A percentile compares a stretch with the other conserved stretches of the same genome.
Conservation (phyloP, 345 rosid genomes). For the Isatis tinctoria region DNA sequence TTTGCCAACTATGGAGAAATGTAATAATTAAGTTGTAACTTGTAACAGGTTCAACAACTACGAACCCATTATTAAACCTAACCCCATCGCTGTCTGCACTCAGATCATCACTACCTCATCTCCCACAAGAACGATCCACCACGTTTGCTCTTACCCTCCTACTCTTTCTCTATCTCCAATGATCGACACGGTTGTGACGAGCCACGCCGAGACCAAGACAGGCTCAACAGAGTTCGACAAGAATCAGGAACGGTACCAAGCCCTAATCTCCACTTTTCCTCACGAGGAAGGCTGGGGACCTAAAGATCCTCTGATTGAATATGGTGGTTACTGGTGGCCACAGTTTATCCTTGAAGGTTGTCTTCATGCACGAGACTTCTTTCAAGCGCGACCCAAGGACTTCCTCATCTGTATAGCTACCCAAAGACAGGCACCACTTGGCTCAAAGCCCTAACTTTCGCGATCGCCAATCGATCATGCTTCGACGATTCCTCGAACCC, state of each 20-base stretch:
- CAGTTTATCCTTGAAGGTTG: constrained; percentile 3
- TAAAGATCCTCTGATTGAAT: neutral
- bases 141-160: too few species aligned
- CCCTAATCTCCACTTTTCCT: constrained; percentile 13
- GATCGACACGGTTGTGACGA: neutral
- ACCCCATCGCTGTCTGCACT: too few species aligned
- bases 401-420: constrained; percentile 18
- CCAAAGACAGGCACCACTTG: constrained; percentile 33
- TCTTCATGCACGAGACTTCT: constrained; percentile 12
- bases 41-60: too few species aligned
- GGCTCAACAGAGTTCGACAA: constrained; percentile 8
- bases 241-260: constrained; percentile 12
- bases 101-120: too few species aligned
- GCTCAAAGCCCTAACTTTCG: constrained; percentile 29
- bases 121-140: too few species aligned
- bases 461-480: constrained; percentile 8
- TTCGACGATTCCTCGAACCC: neutral
- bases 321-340: neutral
- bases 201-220: neutral
- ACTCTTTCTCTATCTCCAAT: neutral
- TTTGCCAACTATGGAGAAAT: too few species aligned
- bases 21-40: too few species aligned
- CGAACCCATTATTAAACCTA: too few species aligned
- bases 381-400: constrained; percentile 10
- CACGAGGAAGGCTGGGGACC: constrained; percentile 16